Percentiles rank a stretch among this genome's conserved stretches.
These are phyloP conservation scores for Mycena sanguinolenta DNA, from an alignment of 768 basidiomycete species.

Conservation along the genomic window DNA sequence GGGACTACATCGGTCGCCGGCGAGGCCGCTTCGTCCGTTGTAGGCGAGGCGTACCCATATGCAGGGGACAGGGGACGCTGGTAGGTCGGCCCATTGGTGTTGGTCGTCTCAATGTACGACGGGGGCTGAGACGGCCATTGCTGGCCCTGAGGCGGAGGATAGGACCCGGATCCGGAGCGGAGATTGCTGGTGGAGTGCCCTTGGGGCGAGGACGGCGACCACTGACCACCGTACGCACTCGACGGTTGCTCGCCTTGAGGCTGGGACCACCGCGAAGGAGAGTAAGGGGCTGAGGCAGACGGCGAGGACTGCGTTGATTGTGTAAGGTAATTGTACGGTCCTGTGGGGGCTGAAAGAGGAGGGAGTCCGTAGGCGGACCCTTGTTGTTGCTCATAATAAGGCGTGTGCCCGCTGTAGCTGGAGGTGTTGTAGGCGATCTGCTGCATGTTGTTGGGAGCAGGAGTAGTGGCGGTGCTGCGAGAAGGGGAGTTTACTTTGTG, in stretches of 20 bases:
- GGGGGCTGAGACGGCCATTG: conserved; percentile 61
- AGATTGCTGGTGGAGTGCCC: conserved; percentile 44
- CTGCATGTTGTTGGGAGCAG: conserved; percentile 57
- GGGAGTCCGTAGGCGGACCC: conserved; percentile 55
- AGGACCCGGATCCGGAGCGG: conserved; percentile 48
- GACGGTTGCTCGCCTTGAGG: conserved; percentile 42
- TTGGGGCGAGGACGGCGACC: conserved; percentile 43
- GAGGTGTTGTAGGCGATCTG: conserved; percentile 58
- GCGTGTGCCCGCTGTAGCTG: conserved; percentile 52
- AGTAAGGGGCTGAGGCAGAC: conserved; percentile 50
- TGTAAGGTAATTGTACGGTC: conserved; percentile 50
- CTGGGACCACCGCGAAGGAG: conserved; percentile 59
- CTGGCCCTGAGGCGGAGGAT: conserved; percentile 50
- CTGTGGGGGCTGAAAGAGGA: conserved; percentile 52
- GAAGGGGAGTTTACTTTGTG: conserved; percentile 69
- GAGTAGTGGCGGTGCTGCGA: conserved; percentile 55
- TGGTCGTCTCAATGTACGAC: conserved; percentile 40
- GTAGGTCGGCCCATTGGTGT: conserved; percentile 28
- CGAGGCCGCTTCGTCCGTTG: conserved; percentile 45
- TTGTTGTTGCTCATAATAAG: conserved; percentile 56
- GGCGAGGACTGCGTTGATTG: conserved; percentile 45
- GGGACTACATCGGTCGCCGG: conserved; percentile 61
- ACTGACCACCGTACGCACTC: conserved; percentile 45
- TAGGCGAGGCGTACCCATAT: conserved; percentile 52
- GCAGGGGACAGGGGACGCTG: conserved; percentile 53